A percentile compares a stretch with the other conserved stretches of the same genome.
phyloP scores from a whole-genome alignment of 495 filamentous ascomycete genomes.

The Pyronema omphalodes region DNA sequence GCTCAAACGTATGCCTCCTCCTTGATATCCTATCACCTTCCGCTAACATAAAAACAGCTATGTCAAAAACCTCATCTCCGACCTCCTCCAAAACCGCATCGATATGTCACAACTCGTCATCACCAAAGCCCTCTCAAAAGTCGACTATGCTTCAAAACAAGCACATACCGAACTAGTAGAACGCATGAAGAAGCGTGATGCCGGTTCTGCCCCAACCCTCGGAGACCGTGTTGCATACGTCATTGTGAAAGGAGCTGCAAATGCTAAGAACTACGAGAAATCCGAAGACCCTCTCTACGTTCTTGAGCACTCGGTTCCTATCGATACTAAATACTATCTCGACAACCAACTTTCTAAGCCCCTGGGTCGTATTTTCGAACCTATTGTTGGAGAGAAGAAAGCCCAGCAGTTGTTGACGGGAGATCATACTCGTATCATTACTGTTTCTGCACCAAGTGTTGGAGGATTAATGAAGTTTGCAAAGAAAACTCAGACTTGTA shows the following conservation, averaged over 20 bases:
- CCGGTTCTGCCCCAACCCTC: slow-evolving; percentile 81
- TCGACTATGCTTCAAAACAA: slow-evolving; percentile 69
- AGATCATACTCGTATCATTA: slow-evolving; percentile 81
- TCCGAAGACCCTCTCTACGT: slow-evolving; percentile 95
- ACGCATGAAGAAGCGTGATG: slow-evolving; percentile 90
- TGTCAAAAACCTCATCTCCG: slow-evolving; percentile 88
- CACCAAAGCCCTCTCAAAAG: slow-evolving; percentile 84
- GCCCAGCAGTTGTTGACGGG: slow-evolving; percentile 63
- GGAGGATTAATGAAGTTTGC: slow-evolving; percentile 97
- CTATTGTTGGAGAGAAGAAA: slow-evolving; percentile 83
- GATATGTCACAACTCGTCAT: slow-evolving; percentile 99
- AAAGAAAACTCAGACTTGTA: slow-evolving; percentile 91
- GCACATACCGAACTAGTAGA: slow-evolving; percentile 87
- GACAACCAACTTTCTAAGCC: slow-evolving; percentile 97
- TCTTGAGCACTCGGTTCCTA: slow-evolving; percentile 89
- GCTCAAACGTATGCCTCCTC: slow-evolving; percentile 65
- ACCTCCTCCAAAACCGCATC: slow-evolving; percentile 89
- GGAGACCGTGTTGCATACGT: slow-evolving; percentile 97
- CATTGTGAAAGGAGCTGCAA: slow-evolving; percentile 78
- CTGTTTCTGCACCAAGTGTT: slow-evolving; percentile 69
- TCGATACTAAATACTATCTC: slow-evolving; percentile 97
- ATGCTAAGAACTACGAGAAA: slow-evolving; percentile 83
- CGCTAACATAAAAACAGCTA: slow-evolving; percentile 39
- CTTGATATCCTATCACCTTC: neutral
- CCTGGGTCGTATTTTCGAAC: slow-evolving; percentile 87